phyloP scores from a whole-genome alignment of 345 rosid genomes.

The Angophora floribunda region DNA sequence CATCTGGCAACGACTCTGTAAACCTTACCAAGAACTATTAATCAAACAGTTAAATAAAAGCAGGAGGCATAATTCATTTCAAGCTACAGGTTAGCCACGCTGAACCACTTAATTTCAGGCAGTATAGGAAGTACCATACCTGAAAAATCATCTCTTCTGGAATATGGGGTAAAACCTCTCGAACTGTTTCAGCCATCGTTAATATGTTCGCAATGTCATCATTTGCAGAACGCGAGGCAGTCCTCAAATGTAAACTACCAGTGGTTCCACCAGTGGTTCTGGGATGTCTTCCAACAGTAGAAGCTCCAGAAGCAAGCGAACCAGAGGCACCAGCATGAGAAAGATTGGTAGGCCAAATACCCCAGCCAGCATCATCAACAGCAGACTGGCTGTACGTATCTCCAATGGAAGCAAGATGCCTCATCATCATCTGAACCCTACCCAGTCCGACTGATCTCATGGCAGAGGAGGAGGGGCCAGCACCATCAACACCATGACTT shows the following conservation, averaged over 20 bases:
- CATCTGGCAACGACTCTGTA: not conserved
- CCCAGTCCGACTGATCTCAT: conserved; percentile 72
- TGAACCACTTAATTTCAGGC: not conserved
- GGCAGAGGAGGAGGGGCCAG: conserved; percentile 90
- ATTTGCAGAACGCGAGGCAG: conserved; percentile 31
- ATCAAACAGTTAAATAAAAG: not conserved
- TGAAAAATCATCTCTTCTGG: conserved; percentile 86
- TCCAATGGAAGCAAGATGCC: conserved; percentile 96
- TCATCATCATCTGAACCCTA: conserved; percentile 98
- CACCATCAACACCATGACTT: conserved; percentile 68
- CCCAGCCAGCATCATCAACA: conserved; percentile 84
- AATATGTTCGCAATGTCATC: conserved; percentile 65
- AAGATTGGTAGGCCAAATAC: conserved; percentile 76
- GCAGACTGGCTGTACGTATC: conserved; percentile 89
- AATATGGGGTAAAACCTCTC: conserved; percentile 91
- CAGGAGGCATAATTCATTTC: not conserved
- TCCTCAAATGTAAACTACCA: conserved; percentile 59
- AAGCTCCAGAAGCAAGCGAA: conserved; percentile 33
- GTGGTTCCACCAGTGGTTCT: conserved; percentile 45
- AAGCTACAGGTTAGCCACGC: not conserved
- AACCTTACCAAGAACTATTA: not conserved
- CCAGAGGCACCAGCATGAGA: conserved; percentile 64
- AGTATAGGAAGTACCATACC: conserved; percentile 27
- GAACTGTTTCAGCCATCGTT: conserved; percentile 92
- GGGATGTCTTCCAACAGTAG: conserved; percentile 28